Base-by-base conservation (phyloP, 176 grass and related monocot species). In the Tuctoria greenei region DNA sequence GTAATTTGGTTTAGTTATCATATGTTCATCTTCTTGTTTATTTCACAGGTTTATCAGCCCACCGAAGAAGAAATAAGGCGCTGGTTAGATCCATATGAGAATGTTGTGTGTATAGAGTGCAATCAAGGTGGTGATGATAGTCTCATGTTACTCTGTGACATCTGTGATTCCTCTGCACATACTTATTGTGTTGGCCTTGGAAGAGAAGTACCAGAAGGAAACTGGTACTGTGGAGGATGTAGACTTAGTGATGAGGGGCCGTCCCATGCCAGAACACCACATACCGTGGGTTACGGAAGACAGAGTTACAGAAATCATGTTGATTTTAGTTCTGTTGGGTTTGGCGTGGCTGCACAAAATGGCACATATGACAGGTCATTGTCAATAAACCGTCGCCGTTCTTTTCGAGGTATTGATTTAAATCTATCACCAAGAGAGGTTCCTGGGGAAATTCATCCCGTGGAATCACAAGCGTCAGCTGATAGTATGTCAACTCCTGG, bases 131-230 rank as follows among this genome's bases (percentile, higher is more conserved):
- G 81, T 6, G 88, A 93, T 51, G 95, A 97, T 75, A 83, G 77
- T 85, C 85, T 97, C 60, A 97, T 97, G 95, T 82, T 97, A 77
- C 86, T 97, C 35, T 97, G 95, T 20, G 95, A 97, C 77, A 97
- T 97, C 69, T 97, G 95, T 80, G 95, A 97, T 82, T 97, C 95
- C 26, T 90, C 91, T 43, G 95, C 95, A 2, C 95, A 97, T 61
- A 93, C 95, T 21, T 97, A 97, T 71, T 97, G 95, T 76, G 95
- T 93, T 55, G 95, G 95, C 38, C 87, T 97, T 38, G 91, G 95
- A 71, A 89, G 82, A 54, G 78, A 86, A 71, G 91, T 97, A 52
- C 95, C 95, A 40, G 95, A 98, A 91, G 95, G 88, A 38, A 98
- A 89, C 78, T 98, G 95, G 95, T 98, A 94, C 43, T 98, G 95